A percentile compares a stretch with the other conserved stretches of the same genome.
phyloP scores from a whole-genome alignment of 805 yeast genomes.

The Candida methanosorbosa region DNA sequence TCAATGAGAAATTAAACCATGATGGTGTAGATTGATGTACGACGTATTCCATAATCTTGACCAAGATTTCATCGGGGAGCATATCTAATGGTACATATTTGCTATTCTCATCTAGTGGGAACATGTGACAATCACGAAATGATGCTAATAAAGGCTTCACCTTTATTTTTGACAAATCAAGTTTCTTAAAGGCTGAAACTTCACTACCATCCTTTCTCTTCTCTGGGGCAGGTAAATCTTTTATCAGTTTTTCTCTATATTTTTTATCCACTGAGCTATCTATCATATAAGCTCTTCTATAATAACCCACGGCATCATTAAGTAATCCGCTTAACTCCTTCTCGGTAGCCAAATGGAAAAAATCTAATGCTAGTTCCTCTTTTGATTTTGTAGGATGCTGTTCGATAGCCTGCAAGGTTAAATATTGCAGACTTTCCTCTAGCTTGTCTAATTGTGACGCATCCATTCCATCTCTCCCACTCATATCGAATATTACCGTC shows the following conservation, averaged over 20 bases:
- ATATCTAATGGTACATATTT: conserved; percentile 33
- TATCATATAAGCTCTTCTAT: conserved; percentile 64
- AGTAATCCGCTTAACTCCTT: conserved; percentile 68
- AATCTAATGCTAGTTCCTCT: conserved; percentile 42
- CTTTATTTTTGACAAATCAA: conserved; percentile 32
- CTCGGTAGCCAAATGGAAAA: conserved; percentile 62
- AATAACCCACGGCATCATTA: conserved; percentile 73
- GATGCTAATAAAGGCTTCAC: conserved; percentile 31
- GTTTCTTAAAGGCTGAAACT: conserved; percentile 6
- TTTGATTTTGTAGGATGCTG: conserved; percentile 20
- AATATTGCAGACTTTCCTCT: conserved; percentile 14
- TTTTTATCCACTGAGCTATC: conserved; percentile 52
- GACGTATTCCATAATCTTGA: conserved; percentile 39
- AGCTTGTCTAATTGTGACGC: conserved; percentile 5
- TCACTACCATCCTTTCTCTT: conserved; percentile 8
- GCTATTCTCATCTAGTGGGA: conserved; percentile 19
- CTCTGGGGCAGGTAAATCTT: conserved; percentile 12
- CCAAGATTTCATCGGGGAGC: conserved; percentile 53
- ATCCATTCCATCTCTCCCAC: no score
- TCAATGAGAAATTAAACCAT: conserved; percentile 54
- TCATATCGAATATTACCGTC: no score
- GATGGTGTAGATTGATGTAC: conserved; percentile 44
- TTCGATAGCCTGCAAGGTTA: conserved; percentile 17
- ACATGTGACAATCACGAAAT: conserved; percentile 22
- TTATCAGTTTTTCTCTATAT: conserved; percentile 48